These are phyloP conservation scores for Schizopora paradoxa DNA, from an alignment of 1,284 basidiomycete genomes.

Conservation along the genomic window DNA sequence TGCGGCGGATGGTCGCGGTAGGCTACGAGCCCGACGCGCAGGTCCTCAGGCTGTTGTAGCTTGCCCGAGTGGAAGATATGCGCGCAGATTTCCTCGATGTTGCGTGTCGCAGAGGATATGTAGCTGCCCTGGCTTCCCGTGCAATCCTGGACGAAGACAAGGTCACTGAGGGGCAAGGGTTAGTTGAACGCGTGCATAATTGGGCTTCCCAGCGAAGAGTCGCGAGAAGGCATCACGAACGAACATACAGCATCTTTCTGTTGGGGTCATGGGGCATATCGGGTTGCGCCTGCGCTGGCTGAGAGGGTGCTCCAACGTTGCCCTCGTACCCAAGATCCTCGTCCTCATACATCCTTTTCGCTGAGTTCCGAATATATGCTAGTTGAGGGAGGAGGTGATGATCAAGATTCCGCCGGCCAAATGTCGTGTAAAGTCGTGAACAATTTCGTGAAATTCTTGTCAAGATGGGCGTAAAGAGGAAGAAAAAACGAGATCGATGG, in stretches of 20 bases:
- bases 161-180: conserved; percentile 52
- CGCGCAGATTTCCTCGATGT: conserved; percentile 95
- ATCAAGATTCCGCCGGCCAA: no score
- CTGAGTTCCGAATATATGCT: no score
- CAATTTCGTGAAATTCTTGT: no score
- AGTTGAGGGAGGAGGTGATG: no score
- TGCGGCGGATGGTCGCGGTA: conserved; percentile 95
- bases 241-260: conserved; percentile 68
- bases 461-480: no score
- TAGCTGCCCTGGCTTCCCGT: conserved; percentile 85
- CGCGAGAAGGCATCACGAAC: conserved; percentile 9
- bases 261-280: conserved; percentile 33
- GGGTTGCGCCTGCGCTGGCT: conserved; percentile 34
- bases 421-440: no score
- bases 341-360: no score
- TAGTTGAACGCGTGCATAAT: conserved; percentile 9
- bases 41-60: conserved; percentile 79
- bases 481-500: conserved; percentile 11
- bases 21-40: conserved; percentile 86
- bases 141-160: conserved; percentile 84
- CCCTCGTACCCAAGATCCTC: no score
- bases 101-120: conserved; percentile 89
- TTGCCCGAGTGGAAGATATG: conserved; percentile 95
- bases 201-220: not conserved
- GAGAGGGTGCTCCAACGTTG: conserved; percentile 7